Evolutionary conservation across 441 rosid species (phyloP).

Genomic region (Eutrema salsugineum): DNA sequence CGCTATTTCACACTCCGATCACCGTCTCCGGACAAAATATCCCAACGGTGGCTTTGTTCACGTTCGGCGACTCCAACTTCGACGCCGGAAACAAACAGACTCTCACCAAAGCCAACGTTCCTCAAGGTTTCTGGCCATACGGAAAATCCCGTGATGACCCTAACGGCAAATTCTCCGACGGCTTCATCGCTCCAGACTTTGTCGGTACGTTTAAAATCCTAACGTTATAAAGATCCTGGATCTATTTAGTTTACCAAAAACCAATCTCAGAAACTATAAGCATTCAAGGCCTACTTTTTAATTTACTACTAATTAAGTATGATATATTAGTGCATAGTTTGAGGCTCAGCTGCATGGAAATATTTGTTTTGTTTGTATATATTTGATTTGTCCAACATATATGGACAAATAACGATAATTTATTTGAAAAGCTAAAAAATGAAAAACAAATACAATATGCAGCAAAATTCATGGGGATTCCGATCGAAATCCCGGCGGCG

Average conservation of each 20-base stretch:
- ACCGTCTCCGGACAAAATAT: slow-evolving; percentile 17
- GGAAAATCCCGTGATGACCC: slow-evolving; percentile 30
- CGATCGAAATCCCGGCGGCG: slow-evolving; percentile 9
- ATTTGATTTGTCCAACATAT: too few species aligned
- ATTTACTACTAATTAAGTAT: too few species aligned
- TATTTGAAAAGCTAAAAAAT: not conserved
- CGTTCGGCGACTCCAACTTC: slow-evolving; percentile 31
- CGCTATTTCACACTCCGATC: not conserved
- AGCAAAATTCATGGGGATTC: slow-evolving; percentile 15
- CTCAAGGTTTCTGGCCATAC: slow-evolving; percentile 30
- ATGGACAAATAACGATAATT: too few species aligned
- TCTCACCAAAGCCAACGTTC: not conserved
- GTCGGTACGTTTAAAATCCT: not conserved
- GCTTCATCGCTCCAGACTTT: slow-evolving; percentile 23
- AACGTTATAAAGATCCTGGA: too few species aligned
- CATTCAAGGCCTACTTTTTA: too few species aligned
- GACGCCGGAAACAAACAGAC: slow-evolving; percentile 26
- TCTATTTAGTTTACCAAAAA: too few species aligned
- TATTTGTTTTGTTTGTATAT: too few species aligned
- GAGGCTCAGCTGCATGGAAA: too few species aligned
- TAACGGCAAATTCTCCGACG: slow-evolving; percentile 27
- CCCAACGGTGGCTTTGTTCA: slow-evolving; percentile 21
- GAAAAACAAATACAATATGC: not conserved
- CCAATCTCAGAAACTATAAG: too few species aligned
- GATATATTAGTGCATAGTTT: too few species aligned